These are phyloP conservation scores for Kurtzmaniella cleridarum DNA, from an alignment of 805 yeast species.

Conservation along the genomic window DNA sequence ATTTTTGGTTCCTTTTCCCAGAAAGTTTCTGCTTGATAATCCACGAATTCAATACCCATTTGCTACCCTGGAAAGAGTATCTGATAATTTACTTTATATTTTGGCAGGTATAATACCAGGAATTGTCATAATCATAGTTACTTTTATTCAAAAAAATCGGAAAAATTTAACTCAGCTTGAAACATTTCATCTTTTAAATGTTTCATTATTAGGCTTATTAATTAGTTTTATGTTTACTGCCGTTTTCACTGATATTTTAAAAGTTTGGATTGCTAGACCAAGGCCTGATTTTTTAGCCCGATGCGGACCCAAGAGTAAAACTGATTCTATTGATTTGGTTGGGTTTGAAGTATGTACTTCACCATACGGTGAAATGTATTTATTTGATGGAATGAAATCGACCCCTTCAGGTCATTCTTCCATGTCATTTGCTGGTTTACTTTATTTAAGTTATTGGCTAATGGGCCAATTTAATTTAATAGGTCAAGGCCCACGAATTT, in stretches of 20 bases:
- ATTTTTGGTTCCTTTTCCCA: constrained; percentile 19
- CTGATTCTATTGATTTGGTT: constrained; percentile 21
- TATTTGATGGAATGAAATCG: constrained; percentile 35
- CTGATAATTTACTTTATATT: constrained; percentile 26
- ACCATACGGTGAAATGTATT: constrained; percentile 21
- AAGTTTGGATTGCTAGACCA: constrained; percentile 36
- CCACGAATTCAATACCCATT: constrained; percentile 26
- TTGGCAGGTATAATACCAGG: constrained; percentile 22
- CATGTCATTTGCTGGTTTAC: constrained; percentile 27
- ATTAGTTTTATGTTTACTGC: constrained; percentile 23
- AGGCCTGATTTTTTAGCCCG: constrained; percentile 40
- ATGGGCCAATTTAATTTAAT: constrained; percentile 18
- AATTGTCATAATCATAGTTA: constrained; percentile 12
- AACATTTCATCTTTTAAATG: constrained; percentile 21
- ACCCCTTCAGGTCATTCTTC: constrained; percentile 40
- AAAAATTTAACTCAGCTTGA: constrained; percentile 5
- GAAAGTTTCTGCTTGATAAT: constrained; percentile 25
- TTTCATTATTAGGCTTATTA: constrained; percentile 25
- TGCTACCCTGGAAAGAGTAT: constrained; percentile 23
- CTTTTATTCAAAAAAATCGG: constrained; percentile 4
- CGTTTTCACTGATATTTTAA: constrained; percentile 32
- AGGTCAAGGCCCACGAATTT: constrained; percentile 7
- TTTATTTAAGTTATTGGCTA: constrained; percentile 29
- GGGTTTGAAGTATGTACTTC: constrained; percentile 28
- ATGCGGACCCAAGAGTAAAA: constrained; percentile 21